A percentile compares a stretch with the other conserved stretches of the same genome.
Evolutionary conservation across 495 filamentous ascomycete species (phyloP).

Genomic region (Penicillium steckii): DNA sequence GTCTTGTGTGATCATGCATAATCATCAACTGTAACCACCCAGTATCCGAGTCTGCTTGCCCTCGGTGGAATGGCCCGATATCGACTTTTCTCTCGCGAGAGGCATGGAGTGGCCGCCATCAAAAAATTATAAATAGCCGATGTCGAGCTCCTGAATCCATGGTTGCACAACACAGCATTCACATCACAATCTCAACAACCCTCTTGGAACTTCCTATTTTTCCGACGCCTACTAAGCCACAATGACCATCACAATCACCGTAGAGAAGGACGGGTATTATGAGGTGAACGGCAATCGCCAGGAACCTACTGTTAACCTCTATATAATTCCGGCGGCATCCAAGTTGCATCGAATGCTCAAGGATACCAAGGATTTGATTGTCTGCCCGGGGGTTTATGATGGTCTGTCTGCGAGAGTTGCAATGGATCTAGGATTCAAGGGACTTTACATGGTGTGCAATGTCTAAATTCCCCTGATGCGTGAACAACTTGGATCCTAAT

Average conservation of each 20-base stretch:
- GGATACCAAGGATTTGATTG: slow-evolving; percentile 42
- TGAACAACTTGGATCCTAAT: background rate
- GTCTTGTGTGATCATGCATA: slow-evolving; percentile 8
- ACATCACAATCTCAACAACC: background rate
- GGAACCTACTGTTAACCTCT: slow-evolving; percentile 32
- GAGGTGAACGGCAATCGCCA: slow-evolving; percentile 33
- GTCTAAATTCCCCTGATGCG: background rate
- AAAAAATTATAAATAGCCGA: background rate
- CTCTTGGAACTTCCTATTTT: too few species aligned
- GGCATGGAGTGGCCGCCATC: background rate
- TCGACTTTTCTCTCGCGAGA: background rate
- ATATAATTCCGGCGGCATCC: slow-evolving; percentile 40
- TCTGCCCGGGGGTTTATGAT: slow-evolving; percentile 69
- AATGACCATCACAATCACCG: slow-evolving; percentile 38
- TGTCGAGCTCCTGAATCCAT: background rate
- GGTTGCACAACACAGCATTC: background rate
- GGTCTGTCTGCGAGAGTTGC: slow-evolving; percentile 66
- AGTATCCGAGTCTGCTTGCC: background rate
- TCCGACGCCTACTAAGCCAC: too few species aligned
- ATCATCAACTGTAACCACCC: slow-evolving; percentile 1
- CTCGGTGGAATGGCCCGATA: background rate
- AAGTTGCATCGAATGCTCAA: slow-evolving; percentile 47
- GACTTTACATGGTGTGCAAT: slow-evolving; percentile 63
- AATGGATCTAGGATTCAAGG: slow-evolving; percentile 58
- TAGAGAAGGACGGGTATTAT: slow-evolving; percentile 39